Base-by-base conservation (phyloP, 805 yeast genomes). In the Yarrowia phangngaensis region DNA sequence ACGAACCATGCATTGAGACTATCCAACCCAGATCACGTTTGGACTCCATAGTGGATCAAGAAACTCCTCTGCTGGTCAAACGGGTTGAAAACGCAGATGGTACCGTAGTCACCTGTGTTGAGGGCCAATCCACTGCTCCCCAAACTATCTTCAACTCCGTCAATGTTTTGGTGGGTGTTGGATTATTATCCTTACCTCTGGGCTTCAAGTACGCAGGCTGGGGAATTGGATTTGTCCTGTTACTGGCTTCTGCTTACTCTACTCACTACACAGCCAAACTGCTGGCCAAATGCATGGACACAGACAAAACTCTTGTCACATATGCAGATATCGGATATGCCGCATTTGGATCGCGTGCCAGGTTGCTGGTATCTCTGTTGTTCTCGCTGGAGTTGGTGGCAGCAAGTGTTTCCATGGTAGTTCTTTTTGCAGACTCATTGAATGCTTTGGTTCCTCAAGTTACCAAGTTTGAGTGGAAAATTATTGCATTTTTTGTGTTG, bases 291-390 rank as follows among this genome's bases (percentile, higher is more conserved):
- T 80, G 95, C 55, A 73, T 87, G 73, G 87, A 82, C 54, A 81
- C 87, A 1, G 92, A 87, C 65, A 80, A 76, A 12, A 80, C 92
- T 0, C 66, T 87, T 47, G 79, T 82, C 71, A 84, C 95, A 0
- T 88, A 87, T 63, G 94, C 95, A 0, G 96, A 88, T 66, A 70
- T 88, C 40, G 95, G 94, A 3, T 81, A 77, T 58, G 84, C 86
- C n/a, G 84, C 89, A 0, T 86, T 82, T 60, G 95, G 95, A 1
- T 69, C 82, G 2, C 70, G 70, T 23, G 95, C 92, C 2, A 75
- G 95, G 58, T 70, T 84, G 3, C 62, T 82, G 26, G 83, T 88
- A 23, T 84, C 95, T 2, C 56, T 80, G 11, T 60, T 87, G 11
- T 87, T 88, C 60, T 80, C 90, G 0, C 56, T 84, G 31, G 96